Evolutionary conservation across 352 stramenopile species (phyloP).

Genomic region (Globisporangium irregulare): DNA sequence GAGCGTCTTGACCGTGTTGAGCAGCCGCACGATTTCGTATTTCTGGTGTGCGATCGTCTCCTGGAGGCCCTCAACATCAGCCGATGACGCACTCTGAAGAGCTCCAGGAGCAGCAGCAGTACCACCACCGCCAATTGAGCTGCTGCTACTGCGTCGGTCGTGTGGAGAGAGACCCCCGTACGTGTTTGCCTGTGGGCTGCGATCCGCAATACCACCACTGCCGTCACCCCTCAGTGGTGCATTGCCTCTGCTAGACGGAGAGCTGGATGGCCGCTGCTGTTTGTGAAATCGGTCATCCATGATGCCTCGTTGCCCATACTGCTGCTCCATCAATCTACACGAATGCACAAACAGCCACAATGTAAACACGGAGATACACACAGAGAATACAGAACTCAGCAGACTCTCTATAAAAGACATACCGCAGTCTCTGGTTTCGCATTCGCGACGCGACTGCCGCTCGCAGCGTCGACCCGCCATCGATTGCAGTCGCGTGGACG

Average conservation of each 20-base stretch:
- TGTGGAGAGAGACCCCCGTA: not conserved
- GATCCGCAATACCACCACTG: not conserved
- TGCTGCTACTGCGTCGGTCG: slow-evolving; percentile 4
- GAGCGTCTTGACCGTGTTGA: slow-evolving; percentile 84
- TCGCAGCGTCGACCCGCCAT: slow-evolving; percentile 72
- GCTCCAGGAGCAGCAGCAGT: not conserved
- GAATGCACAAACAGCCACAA: not conserved
- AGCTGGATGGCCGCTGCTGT: slow-evolving; percentile 19
- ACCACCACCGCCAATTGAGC: not conserved
- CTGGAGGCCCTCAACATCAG: slow-evolving; percentile 45
- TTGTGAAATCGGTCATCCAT: slow-evolving; percentile 31
- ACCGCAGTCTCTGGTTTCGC: slow-evolving; percentile 77
- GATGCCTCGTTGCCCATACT: slow-evolving; percentile 46
- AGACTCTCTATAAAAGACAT: not conserved
- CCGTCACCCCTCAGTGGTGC: not conserved
- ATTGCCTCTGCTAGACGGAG: slow-evolving; percentile 5
- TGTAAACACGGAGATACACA: too few relatives aligned
- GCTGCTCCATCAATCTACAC: slow-evolving; percentile 76
- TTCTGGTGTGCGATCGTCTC: slow-evolving; percentile 71
- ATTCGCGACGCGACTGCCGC: slow-evolving; percentile 79
- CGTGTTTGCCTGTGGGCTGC: not conserved
- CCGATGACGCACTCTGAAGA: not conserved
- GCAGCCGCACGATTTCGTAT: slow-evolving; percentile 73
- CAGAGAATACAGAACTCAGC: not conserved
- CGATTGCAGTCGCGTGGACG: slow-evolving; percentile 60